Evolutionary conservation across 169 alveolate species (phyloP).

Genomic region (Prorocentrum cordatum): DNA sequence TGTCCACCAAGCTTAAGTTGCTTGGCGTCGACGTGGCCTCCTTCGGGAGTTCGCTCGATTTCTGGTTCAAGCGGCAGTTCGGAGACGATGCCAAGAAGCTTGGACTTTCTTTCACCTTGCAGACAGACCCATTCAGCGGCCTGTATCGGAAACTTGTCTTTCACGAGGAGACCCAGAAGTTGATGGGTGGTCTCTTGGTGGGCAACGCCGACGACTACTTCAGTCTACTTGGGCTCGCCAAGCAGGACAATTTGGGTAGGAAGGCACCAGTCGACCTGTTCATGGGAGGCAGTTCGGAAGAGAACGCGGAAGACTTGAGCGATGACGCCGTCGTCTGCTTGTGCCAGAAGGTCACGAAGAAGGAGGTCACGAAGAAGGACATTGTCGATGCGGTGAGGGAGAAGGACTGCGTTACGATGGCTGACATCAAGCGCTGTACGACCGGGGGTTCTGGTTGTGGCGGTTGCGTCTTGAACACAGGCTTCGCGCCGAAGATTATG

Average conservation of each 20-base stretch:
- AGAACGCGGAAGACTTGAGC: too few relatives aligned
- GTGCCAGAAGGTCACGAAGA: not conserved
- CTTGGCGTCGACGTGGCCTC: slow-evolving; percentile 70
- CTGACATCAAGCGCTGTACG: not conserved
- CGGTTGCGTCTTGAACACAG: not conserved
- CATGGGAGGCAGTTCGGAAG: too few relatives aligned
- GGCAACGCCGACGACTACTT: slow-evolving; percentile 1
- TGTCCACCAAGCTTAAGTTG: slow-evolving; percentile 68
- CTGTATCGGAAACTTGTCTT: not conserved
- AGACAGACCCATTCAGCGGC: not conserved
- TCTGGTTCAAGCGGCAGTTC: slow-evolving; percentile 71
- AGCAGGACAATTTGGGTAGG: slow-evolving; percentile 8
- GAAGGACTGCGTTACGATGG: not conserved
- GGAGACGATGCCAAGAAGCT: slow-evolving; percentile 8
- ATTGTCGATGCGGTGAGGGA: not conserved
- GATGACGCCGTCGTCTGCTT: slow-evolving; percentile 14
- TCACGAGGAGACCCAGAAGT: not conserved
- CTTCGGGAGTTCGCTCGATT: slow-evolving; percentile 42
- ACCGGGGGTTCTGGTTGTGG: slow-evolving; percentile 11
- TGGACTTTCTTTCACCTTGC: not conserved
- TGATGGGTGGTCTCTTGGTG: slow-evolving; percentile 4
- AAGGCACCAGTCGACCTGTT: not conserved
- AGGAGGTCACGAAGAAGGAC: not conserved
- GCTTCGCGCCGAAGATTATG: not conserved
- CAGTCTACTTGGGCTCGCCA: not conserved